Conservation (phyloP, 768 basidiomycete genomes). For the Agaricus blazei region DNA sequence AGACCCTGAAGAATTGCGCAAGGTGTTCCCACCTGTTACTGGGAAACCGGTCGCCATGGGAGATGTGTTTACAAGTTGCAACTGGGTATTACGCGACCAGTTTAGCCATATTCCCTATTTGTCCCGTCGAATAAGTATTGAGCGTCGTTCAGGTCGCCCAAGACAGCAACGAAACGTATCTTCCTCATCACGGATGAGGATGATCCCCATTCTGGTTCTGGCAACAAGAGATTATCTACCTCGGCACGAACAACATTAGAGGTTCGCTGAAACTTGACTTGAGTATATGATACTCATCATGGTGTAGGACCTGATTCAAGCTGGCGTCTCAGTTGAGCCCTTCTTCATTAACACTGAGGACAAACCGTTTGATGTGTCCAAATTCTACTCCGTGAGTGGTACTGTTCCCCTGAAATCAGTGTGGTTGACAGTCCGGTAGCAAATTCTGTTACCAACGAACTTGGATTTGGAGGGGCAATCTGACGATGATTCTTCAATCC, state of each 20-base stretch:
- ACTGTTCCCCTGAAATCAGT: background rate
- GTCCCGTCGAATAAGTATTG: background rate
- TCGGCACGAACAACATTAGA: conserved; percentile 70
- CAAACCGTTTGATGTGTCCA: conserved; percentile 63
- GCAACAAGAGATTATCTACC: conserved; percentile 54
- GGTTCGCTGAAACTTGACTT: conserved; percentile 30
- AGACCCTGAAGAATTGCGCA: conserved; percentile 50
- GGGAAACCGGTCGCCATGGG: conserved; percentile 70
- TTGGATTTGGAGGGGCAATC: conserved; percentile 50
- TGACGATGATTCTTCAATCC: conserved; percentile 35
- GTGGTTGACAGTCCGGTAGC: conserved; percentile 29
- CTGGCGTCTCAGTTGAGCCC: conserved; percentile 76
- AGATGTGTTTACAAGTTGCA: conserved; percentile 88
- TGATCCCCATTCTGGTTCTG: conserved; percentile 56
- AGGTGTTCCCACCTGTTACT: conserved; percentile 60
- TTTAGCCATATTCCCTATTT: conserved; percentile 26
- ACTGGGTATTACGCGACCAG: conserved; percentile 87
- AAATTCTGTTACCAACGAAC: conserved; percentile 52
- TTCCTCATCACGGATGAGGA: conserved; percentile 93
- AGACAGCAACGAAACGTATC: conserved; percentile 87
- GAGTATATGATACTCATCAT: background rate
- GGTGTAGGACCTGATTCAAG: conserved; percentile 71
- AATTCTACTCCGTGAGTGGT: conserved; percentile 70
- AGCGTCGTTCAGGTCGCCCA: conserved; percentile 56
- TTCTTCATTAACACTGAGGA: conserved; percentile 79